These are phyloP conservation scores for Melanomma pulvis-pyrius DNA, from an alignment of 495 filamentous ascomycete genomes.

Conservation along the genomic window DNA sequence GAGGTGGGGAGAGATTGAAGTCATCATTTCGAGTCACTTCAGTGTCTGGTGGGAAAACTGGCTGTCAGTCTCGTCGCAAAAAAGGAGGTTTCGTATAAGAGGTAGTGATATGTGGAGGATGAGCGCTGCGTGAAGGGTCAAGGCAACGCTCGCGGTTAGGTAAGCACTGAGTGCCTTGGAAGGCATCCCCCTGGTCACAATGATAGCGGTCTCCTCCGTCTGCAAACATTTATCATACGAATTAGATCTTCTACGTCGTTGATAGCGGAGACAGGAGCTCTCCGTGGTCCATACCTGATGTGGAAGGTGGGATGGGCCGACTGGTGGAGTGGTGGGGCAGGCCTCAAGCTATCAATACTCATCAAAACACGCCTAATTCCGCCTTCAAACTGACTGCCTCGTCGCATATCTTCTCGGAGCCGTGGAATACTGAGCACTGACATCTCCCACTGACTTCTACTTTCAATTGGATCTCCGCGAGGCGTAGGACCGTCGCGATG, in stretches of 20 bases:
- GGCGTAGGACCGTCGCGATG: slow-evolving; percentile 23
- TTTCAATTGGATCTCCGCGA: background rate
- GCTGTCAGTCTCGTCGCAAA: too few relatives aligned
- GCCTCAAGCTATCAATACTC: background rate
- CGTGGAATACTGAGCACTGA: background rate
- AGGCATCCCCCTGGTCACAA: background rate
- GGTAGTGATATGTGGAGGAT: too few relatives aligned
- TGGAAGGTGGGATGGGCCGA: slow-evolving; percentile 31
- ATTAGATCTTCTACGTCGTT: background rate
- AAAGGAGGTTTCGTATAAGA: too few relatives aligned
- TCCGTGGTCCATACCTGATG: slow-evolving; percentile 12
- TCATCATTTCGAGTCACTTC: too few relatives aligned
- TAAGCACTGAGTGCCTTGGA: too few relatives aligned
- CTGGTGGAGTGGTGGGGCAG: slow-evolving; percentile 16
- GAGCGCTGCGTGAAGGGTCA: too few relatives aligned
- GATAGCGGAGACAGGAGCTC: background rate
- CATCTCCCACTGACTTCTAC: background rate
- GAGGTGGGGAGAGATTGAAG: too few relatives aligned
- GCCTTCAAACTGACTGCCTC: background rate
- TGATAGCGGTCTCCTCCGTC: background rate
- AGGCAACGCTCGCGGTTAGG: too few relatives aligned
- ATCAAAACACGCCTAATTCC: background rate
- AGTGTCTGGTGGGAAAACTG: too few relatives aligned
- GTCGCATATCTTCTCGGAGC: background rate
- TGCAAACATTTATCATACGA: background rate